Evolutionary conservation across 2,329 filamentous ascomycete genomes (phyloP), one percentile per base, ranked within the genome.

Genomic region (Phyllachora maydis): DNA sequence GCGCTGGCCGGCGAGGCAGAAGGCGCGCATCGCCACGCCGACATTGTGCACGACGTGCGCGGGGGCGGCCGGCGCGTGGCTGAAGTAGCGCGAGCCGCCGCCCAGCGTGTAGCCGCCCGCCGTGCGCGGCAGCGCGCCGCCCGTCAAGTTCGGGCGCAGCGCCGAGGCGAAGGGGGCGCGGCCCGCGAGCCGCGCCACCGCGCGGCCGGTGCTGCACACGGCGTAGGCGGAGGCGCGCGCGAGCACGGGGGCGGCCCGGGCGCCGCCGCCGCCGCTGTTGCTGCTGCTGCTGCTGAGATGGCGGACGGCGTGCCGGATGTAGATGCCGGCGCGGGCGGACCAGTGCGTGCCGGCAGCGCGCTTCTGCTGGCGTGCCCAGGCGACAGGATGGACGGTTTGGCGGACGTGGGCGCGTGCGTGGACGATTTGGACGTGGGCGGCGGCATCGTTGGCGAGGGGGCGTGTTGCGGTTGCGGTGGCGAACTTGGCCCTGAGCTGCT

Each of bases 41-140:
- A 93, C 85, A 47, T 92, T 92, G 46, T 88, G 76, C 24, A 95
- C 66, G 22, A 95, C 81, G 45, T 95, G 79, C 1, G 83, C 81
- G 18, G 81, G 82, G 6, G 73, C 67, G 7, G 78, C 74, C 2
- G 85, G 81, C 1, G 70, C 66, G 49, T 93, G 83, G 1, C 81
- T 90, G 51, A 95, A 95, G 54, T 85, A 85, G 34, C 85, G 65
- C 13, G 71, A 68, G 21, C 74, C 77, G 34, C 76, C 69, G 16
- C 72, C 73, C 23, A 69, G 65, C 32, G 60, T 60, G 43, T 98
- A 98, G n/a, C 88, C 88, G 33, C 85, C 82, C 6, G 83, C 78
- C 18, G 78, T 79, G 27, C 85, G 69, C 16, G 78, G 72, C 21
- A 93, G 53, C 13, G 79, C 71, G 19, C 85, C 83, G 22, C 82